phyloP scores from a whole-genome alignment of 2,329 filamentous ascomycete genomes.

The Aureobasidium sp. region DNA sequence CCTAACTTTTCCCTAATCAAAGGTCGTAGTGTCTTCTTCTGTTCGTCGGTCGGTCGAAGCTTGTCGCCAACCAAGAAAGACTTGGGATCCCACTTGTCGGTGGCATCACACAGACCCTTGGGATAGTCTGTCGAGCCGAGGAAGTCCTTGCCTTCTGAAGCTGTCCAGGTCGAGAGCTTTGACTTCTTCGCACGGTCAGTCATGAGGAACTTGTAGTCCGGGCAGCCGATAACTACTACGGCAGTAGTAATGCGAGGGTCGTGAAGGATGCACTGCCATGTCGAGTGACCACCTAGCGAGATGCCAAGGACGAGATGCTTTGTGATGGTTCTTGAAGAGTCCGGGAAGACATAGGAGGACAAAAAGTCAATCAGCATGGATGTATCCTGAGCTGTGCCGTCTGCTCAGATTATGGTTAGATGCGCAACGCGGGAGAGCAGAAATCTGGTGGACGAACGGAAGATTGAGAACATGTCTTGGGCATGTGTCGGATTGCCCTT shows the following conservation, averaged over 20 bases:
- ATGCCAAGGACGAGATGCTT: slow-evolving; percentile 74
- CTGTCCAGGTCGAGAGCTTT: slow-evolving; percentile 55
- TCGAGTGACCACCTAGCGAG: slow-evolving; percentile 78
- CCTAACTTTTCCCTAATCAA: slow-evolving; percentile 29
- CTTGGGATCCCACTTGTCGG: slow-evolving; percentile 66
- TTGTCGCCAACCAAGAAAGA: slow-evolving; percentile 55
- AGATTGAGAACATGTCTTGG: slow-evolving; percentile 81
- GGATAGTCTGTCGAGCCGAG: slow-evolving; percentile 76
- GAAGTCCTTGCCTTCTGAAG: slow-evolving; percentile 55
- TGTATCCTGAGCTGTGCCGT: slow-evolving; percentile 67
- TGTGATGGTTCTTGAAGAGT: slow-evolving; percentile 35
- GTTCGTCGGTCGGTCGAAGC: slow-evolving; percentile 36
- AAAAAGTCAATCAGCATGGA: slow-evolving; percentile 69
- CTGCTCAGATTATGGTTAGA: slow-evolving; percentile 25
- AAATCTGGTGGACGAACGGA: slow-evolving; percentile 43
- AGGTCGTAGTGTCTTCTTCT: slow-evolving; percentile 36
- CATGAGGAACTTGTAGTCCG: slow-evolving; percentile 79
- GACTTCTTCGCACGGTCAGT: slow-evolving; percentile 67
- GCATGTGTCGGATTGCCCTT: slow-evolving; percentile 74
- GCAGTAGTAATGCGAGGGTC: slow-evolving; percentile 74
- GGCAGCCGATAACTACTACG: slow-evolving; percentile 78
- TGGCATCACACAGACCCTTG: slow-evolving; percentile 53
- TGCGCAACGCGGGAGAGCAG: neutral
- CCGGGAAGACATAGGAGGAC: slow-evolving; percentile 63
- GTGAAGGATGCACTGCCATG: slow-evolving; percentile 74